Base-by-base conservation (phyloP, 164 flowering plant species). In the Houttuynia cordata region DNA sequence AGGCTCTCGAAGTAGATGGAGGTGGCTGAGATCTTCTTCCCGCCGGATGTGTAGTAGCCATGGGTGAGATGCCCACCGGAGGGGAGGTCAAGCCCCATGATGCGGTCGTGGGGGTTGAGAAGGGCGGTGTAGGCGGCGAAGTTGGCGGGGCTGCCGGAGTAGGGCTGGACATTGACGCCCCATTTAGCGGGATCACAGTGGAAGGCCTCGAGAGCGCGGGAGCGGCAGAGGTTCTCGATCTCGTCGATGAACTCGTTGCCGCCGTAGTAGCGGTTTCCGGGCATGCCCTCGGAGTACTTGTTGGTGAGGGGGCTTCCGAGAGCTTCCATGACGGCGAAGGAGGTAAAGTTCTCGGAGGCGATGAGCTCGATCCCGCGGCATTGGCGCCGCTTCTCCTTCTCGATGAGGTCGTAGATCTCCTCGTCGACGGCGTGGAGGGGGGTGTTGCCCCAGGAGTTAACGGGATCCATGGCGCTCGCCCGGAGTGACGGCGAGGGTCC, bases 111-210 rank as follows among this genome's bases (percentile, higher is more conserved):
- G 7, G 99, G 99, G 56, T 86, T 72, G 24, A 91, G 78, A 1
- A 94, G 74, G 3, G 97, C 99, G 0, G 99, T 94, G 75, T 94
- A 94, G 24, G 97, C 99, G 18, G 97, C 99, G 67, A 94, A 94
- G 62, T 94, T 94, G 0, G 99, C 99, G 0, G 99, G 99, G 10
- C 86, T 79, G 7, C 97, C 99, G 24, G 93, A 85, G 70, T 90
- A 91, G 0, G 99, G 99, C 75, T 94, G 99, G 20, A 94, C 99
- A 61, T 94, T 94, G 62, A 94, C 99, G 41, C 97, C 96, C 99
- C 99, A 94, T 24, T 71, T 68, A 45, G 79, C 20, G 18, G 93
- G 76, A 42, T 94, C 99, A 50, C 76, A 60, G 57, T 68, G 88
- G 67, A 69, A 94, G 53, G 84, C 87, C 58, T 78, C 70, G 21